Evolutionary conservation across 257 asterid genomes (phyloP), one percentile per base, ranked within the genome.

Genomic region (Solanum appendiculatum): DNA sequence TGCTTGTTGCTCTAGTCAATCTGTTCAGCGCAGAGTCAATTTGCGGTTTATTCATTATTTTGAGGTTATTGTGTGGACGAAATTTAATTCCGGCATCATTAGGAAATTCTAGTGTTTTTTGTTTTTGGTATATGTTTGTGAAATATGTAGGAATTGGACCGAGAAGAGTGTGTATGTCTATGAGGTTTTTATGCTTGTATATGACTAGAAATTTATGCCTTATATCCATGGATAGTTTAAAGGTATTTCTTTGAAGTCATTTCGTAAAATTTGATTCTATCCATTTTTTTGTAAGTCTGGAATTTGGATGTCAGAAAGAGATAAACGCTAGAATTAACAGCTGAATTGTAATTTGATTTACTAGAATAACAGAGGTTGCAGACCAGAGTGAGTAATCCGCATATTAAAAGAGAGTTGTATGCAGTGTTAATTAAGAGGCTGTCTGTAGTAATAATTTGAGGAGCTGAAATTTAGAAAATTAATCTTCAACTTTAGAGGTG

Each of bases 1-100:
- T 56, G 73, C 40, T 51, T 81, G 88, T 60, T 84, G 10, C 72
- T 87, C 88, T 9, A 86, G 90, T 90, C 90, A 89, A 68, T 82
- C 68, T 70, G 72, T 86, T 89, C 91, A 42, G 68, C 88, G 36
- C 48, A 33, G 73, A 74, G 81, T 88, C 86, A 48, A 69, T 83
- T 15, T 64, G 6, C 64, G 21, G 44, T 11, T 78, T 18, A 7
- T 10, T 75, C 18, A 21, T 7, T 23, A 60, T 51, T 88, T 44
- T 40, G 84, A 31, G 86, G 64, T 44, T 69, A 23, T 40, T 64
- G 42, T 84, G 75, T 86, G 75, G 70, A 74, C 74, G 69, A 33
- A 64, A 63, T 63, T 15, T 51, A 33, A 31, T 51, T 77, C 51
- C 51, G 56, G 34, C 37, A 60, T 36, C 25, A 21, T 13, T 84